Conservation (phyloP, 208 protist genomes). For the Crithidia bombi region DNA sequence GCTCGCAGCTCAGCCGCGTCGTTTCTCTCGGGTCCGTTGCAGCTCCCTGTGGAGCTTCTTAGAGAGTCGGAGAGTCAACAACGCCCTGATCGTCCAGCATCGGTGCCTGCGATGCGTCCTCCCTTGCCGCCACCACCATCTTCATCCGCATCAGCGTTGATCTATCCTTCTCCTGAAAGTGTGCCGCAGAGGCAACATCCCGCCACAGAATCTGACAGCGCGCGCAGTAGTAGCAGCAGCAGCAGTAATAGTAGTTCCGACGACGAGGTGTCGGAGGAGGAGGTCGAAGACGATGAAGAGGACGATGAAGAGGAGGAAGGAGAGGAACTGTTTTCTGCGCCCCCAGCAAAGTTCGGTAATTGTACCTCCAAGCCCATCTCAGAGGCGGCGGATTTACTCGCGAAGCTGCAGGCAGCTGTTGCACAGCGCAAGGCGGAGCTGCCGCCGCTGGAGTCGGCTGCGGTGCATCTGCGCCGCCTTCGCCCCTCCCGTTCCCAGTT, state of each 20-base stretch:
- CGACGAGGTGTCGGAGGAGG: background rate
- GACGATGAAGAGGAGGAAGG: slow-evolving; percentile 13
- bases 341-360: background rate
- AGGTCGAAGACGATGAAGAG: background rate
- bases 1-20: background rate
- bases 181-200: no score
- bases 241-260: no score
- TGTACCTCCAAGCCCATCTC: slow-evolving; percentile 1
- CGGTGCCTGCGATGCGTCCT: background rate
- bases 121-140: background rate
- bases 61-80: background rate
- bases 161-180: background rate
- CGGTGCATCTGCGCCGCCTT: background rate
- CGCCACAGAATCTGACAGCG: no score
- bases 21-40: background rate
- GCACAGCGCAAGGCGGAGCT: slow-evolving; percentile 4
- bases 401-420: background rate
- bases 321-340: slow-evolving; percentile 3
- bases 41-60: slow-evolving; percentile 2
- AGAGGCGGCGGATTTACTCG: slow-evolving; percentile 10
- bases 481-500: background rate
- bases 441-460: background rate
- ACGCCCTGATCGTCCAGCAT: background rate
- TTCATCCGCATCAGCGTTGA: background rate
- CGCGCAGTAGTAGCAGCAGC: no score